These are phyloP conservation scores for Nicotiana attenuata DNA, from an alignment of 257 asterid genomes.

Conservation along the genomic window DNA sequence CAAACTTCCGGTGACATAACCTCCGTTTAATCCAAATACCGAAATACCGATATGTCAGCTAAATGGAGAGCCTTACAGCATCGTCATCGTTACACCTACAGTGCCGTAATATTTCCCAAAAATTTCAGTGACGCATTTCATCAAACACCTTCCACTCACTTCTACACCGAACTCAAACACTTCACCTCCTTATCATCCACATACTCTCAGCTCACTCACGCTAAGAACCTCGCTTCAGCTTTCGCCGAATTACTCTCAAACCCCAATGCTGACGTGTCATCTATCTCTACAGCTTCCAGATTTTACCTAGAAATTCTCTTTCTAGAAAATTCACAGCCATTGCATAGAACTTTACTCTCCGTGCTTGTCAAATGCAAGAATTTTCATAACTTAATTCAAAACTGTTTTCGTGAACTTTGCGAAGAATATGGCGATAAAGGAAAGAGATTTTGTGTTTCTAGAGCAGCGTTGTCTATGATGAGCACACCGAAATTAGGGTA, in stretches of 20 bases:
- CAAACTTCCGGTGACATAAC: background rate
- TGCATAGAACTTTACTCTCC: constrained; percentile 78
- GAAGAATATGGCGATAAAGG: constrained; percentile 68
- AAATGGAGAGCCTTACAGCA: constrained; percentile 98
- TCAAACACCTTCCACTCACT: constrained; percentile 43
- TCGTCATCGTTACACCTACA: constrained; percentile 90
- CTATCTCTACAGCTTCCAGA: constrained; percentile 46
- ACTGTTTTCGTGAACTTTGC: constrained; percentile 53
- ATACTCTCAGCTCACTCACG: constrained; percentile 76
- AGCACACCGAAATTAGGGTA: constrained; percentile 83
- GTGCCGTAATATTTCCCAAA: constrained; percentile 60
- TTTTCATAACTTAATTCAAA: constrained; percentile 40
- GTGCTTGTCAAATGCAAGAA: constrained; percentile 56
- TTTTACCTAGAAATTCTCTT: constrained; percentile 64
- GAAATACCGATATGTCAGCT: constrained; percentile 48
- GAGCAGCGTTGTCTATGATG: constrained; percentile 89
- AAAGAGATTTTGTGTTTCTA: constrained; percentile 70
- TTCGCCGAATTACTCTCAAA: constrained; percentile 50
- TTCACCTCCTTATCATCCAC: constrained; percentile 69
- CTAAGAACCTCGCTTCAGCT: constrained; percentile 56
- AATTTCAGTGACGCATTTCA: constrained; percentile 53
- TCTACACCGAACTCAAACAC: constrained; percentile 53
- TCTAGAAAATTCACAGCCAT: constrained; percentile 74
- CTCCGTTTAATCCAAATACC: too few species aligned
- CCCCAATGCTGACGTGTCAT: constrained; percentile 27